A percentile compares a stretch with the other conserved stretches of the same genome.
phyloP scores from a whole-genome alignment of 305 asterid species.

The Fraxinus platypoda region DNA sequence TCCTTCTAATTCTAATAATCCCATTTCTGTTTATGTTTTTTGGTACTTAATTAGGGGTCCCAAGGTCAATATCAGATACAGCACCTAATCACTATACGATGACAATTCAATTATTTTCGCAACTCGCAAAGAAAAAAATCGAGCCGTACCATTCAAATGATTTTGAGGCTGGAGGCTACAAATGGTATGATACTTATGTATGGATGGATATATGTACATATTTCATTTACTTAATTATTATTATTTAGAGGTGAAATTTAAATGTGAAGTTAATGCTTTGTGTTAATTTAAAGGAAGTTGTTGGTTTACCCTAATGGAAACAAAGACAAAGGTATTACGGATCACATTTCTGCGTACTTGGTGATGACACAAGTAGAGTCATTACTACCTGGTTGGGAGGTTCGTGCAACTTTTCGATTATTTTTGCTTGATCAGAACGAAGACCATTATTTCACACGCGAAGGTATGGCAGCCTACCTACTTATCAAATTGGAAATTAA shows the following conservation, averaged over 20 bases:
- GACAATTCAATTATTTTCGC: conserved; percentile 39
- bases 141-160: conserved; percentile 38
- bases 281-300: conserved; percentile 34
- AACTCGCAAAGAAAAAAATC: conserved; percentile 34
- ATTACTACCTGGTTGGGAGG: conserved; percentile 45
- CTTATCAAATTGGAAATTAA: neutral
- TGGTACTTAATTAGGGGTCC: conserved; percentile 31
- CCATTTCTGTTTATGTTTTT: neutral
- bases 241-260: neutral
- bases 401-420: conserved; percentile 38
- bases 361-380: conserved; percentile 27
- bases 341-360: conserved; percentile 50
- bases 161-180: conserved; percentile 61
- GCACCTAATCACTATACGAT: conserved; percentile 45
- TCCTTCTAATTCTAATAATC: neutral
- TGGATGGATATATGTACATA: neutral
- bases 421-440: conserved; percentile 53
- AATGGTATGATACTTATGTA: conserved; percentile 34
- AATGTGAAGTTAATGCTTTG: neutral
- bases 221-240: neutral
- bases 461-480: conserved; percentile 28
- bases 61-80: conserved; percentile 35
- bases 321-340: conserved; percentile 47
- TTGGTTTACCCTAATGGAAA: conserved; percentile 54
- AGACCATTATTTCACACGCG: conserved; percentile 40